Conservation (phyloP, 768 basidiomycete genomes). For the Tylopilus felleus region DNA sequence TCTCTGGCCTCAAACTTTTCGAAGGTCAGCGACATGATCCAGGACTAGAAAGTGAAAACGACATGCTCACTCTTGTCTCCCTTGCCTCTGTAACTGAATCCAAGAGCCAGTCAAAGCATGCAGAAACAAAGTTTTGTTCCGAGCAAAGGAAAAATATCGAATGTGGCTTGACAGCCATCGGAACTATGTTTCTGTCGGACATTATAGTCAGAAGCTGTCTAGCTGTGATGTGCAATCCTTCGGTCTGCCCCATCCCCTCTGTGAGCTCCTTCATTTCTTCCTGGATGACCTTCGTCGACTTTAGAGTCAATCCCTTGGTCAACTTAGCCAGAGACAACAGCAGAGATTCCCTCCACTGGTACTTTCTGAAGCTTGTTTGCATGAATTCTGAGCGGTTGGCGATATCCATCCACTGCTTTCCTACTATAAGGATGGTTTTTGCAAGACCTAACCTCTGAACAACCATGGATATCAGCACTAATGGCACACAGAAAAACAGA, state of each 20-base stretch:
- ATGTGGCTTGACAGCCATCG: neutral
- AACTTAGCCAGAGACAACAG: neutral
- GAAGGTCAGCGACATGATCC: neutral
- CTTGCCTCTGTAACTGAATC: neutral
- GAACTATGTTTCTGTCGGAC: neutral
- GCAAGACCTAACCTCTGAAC: neutral
- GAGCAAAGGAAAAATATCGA: conserved; percentile 7
- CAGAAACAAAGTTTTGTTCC: neutral
- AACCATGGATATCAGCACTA: too few species aligned
- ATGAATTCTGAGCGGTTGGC: neutral
- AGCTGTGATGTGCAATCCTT: too few species aligned
- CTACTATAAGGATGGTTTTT: neutral
- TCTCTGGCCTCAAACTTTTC: neutral
- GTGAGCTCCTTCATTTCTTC: too few species aligned
- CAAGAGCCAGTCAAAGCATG: neutral
- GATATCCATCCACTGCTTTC: neutral
- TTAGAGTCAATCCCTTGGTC: neutral
- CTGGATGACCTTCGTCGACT: too few species aligned
- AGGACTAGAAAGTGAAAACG: too few species aligned
- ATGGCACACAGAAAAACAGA: neutral
- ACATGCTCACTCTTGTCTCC: neutral
- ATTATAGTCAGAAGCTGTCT: too few species aligned
- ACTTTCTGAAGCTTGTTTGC: conserved; percentile 4
- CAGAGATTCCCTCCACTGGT: conserved; percentile 5
- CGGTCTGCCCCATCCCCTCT: too few species aligned